Evolutionary conservation across 2,329 filamentous ascomycete genomes (phyloP), one percentile per base, ranked within the genome.

Genomic region (Exophiala xenobiotica): DNA sequence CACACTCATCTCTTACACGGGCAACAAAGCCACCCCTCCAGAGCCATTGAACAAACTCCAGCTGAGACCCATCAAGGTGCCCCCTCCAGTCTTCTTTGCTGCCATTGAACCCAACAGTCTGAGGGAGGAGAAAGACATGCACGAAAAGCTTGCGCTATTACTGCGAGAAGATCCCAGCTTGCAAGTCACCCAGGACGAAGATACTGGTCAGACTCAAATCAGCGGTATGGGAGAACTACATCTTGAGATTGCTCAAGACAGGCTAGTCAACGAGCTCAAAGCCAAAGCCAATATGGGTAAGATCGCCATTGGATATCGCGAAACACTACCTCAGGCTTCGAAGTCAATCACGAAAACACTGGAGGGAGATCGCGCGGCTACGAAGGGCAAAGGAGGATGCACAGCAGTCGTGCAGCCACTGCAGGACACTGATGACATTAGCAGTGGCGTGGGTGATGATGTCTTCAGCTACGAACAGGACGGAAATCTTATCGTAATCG

Each of bases 181-280:
- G 18, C 83, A 93, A 50, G 88, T 95, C 66, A 87, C 79, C 27
- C 77, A 88, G 23, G 89, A 97, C 62, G 83, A 92, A 56, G 93
- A 96, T 67, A 91, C 89, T 1, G 93, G 93, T 1, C 90, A 96
- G 64, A 96, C 93, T 40, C 86, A 95, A 24, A 78, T 99, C 0
- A 91, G 91, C 46, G 93, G 93, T 3, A 97, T 99, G 93, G 93
- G 93, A 6, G 90, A 95, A 63, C 79, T 99, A 22, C 93, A 99
- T 69, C 78, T 99, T 1, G 93, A 99, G 63, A 93, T 99, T 42
- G 91, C 92, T 0, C 78, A 90, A 43, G 89, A 97, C 68, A 82
- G 91, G 37, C 81, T 99, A 7, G 83, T 93, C 59, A 88, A 89
- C 46, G 90, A 95, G 64, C 86, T 96, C 71, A 95, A 93, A 67